phyloP scores from a whole-genome alignment of 257 asterid species.

The Pogostemon cablin region DNA sequence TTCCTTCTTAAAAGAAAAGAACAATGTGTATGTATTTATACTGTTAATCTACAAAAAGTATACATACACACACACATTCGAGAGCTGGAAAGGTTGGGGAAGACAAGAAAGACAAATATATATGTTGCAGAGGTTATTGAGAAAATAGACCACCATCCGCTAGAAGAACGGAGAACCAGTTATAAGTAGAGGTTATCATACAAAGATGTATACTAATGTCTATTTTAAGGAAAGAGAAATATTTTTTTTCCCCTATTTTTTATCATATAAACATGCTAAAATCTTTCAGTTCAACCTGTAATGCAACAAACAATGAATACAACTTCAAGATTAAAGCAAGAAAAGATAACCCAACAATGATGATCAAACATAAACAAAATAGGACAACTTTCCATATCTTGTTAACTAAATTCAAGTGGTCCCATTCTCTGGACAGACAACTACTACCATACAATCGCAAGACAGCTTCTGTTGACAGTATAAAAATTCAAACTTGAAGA shows the following conservation, averaged over 20 bases:
- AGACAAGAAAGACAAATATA: background rate
- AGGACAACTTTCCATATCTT: constrained; percentile 1
- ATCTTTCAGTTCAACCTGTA: no score
- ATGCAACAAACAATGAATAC: background rate
- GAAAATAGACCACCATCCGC: constrained; percentile 8
- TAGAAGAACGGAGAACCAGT: constrained; percentile 43
- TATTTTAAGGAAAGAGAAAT: background rate
- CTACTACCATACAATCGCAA: constrained; percentile 28
- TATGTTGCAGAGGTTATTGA: constrained; percentile 1
- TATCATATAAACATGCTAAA: background rate
- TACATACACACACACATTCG: background rate
- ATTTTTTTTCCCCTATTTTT: no score
- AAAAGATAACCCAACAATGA: background rate
- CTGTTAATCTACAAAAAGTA: background rate
- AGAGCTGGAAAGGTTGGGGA: constrained; percentile 7
- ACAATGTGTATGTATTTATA: background rate
- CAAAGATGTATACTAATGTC: background rate
- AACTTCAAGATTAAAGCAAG: background rate
- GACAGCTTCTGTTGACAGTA: constrained; percentile 24
- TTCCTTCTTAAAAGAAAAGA: constrained; percentile 4
- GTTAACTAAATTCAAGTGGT: background rate
- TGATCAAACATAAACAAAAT: background rate
- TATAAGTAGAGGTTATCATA: constrained; percentile 15
- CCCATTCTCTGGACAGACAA: constrained; percentile 19
- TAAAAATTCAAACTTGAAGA: constrained; percentile 23